Evolutionary conservation across 768 basidiomycete genomes (phyloP).

Genomic region (Termitomyces bulborhizus): DNA sequence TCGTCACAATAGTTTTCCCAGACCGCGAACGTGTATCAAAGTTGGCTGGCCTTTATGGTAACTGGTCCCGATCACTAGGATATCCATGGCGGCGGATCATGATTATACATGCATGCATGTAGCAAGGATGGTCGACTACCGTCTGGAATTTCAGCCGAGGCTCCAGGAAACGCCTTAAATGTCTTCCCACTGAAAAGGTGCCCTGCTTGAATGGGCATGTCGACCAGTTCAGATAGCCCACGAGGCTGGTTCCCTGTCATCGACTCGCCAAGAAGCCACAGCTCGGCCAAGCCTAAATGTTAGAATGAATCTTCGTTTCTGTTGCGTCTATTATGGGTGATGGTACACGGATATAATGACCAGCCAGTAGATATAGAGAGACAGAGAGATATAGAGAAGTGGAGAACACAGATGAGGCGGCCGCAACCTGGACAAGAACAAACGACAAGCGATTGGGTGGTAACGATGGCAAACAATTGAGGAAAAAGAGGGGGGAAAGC

Average conservation of each 20-base stretch:
- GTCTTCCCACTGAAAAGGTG: neutral
- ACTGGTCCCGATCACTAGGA: neutral
- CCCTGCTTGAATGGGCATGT: neutral
- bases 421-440: constrained; percentile 7
- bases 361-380: constrained; percentile 15
- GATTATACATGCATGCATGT: neutral
- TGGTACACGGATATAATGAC: constrained; percentile 17
- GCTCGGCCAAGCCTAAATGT: neutral
- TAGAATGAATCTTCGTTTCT: constrained; percentile 8
- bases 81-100: neutral
- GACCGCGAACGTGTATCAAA: neutral
- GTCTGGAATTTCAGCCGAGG: neutral
- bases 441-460: constrained; percentile 4
- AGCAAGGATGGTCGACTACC: neutral
- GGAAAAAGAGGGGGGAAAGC: neutral
- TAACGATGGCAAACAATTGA: constrained; percentile 7
- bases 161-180: neutral
- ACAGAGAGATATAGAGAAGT: constrained; percentile 5
- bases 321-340: constrained; percentile 15
- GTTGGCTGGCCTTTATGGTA: neutral
- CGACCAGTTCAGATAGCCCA: neutral
- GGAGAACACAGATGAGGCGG: neutral
- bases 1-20: neutral
- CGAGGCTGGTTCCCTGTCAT: neutral
- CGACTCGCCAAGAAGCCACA: neutral